A percentile compares a stretch with the other conserved stretches of the same genome.
Evolutionary conservation across 441 rosid species (phyloP).

Genomic region (Hypseocharis bilobata): DNA sequence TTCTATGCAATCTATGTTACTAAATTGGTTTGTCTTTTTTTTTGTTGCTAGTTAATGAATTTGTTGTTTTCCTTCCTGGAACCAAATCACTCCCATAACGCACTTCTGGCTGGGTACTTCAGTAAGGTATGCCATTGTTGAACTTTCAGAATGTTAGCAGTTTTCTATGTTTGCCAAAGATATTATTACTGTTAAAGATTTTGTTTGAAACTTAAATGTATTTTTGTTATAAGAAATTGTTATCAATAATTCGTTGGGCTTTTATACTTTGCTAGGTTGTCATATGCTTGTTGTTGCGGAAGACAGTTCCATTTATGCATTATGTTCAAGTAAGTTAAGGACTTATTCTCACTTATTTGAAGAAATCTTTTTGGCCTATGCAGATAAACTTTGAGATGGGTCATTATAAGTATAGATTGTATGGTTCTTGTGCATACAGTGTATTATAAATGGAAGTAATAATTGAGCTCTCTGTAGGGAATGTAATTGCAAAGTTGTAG

Average conservation of each 20-base stretch:
- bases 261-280: constrained; percentile 42
- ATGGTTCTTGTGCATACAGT: constrained; percentile 1
- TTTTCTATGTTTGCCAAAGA: background rate
- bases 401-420: background rate
- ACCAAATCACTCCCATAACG: constrained; percentile 39
- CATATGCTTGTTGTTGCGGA: constrained; percentile 54
- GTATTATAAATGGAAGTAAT: too few species aligned
- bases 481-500: too few species aligned
- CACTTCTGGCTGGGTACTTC: constrained; percentile 60
- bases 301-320: constrained; percentile 52
- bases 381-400: background rate
- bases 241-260: background rate
- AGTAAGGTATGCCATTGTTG: constrained; percentile 47
- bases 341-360: background rate
- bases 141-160: constrained; percentile 11
- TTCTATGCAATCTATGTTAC: constrained; percentile 8
- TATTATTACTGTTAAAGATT: constrained; percentile 3
- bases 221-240: background rate
- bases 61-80: constrained; percentile 59
- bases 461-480: too few species aligned
- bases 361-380: constrained; percentile 1
- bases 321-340: constrained; percentile 47
- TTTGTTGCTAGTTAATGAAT: constrained; percentile 48
- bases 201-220: background rate
- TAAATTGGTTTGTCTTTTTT: constrained; percentile 17